A percentile compares a stretch with the other conserved stretches of the same genome.
These are phyloP conservation scores for Zygnema cylindricum DNA, from an alignment of 139 green algal species.

Conservation along the genomic window DNA sequence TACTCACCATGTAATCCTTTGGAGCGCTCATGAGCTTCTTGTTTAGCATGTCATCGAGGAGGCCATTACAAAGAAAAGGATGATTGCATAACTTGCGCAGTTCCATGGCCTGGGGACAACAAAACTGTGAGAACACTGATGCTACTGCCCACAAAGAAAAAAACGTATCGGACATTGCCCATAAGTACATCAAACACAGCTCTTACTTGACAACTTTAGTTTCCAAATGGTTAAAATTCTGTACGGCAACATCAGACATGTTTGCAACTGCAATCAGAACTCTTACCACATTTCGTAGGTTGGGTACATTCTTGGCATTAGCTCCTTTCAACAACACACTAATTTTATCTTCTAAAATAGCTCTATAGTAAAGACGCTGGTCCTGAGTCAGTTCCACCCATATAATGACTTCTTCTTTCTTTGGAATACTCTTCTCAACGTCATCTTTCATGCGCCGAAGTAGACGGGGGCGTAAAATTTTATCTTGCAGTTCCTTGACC, in stretches of 20 bases:
- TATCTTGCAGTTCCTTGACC: slow-evolving; percentile 58
- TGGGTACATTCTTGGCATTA: slow-evolving; percentile 39
- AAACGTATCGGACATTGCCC: neutral
- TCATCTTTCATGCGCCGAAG: slow-evolving; percentile 97
- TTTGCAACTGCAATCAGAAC: neutral
- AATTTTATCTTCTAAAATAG: slow-evolving; percentile 55
- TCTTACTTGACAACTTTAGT: no score
- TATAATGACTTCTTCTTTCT: slow-evolving; percentile 92
- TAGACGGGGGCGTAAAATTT: slow-evolving; percentile 80
- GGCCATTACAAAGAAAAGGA: slow-evolving; percentile 85
- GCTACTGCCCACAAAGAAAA: neutral
- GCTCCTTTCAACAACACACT: slow-evolving; percentile 47
- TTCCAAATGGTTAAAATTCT: no score
- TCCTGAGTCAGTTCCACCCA: slow-evolving; percentile 85
- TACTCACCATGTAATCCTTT: neutral
- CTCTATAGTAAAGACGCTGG: slow-evolving; percentile 81
- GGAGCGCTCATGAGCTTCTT: neutral
- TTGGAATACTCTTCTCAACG: slow-evolving; percentile 86
- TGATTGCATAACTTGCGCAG: slow-evolving; percentile 96
- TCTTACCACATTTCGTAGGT: slow-evolving; percentile 44
- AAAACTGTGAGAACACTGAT: slow-evolving; percentile 2
- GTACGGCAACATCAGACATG: neutral
- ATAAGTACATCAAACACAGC: no score
- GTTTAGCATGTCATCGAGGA: slow-evolving; percentile 82
- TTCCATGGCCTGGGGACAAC: slow-evolving; percentile 79